These are phyloP conservation scores for Clitoria ternatea DNA, from an alignment of 306 rosid species.

Conservation along the genomic window DNA sequence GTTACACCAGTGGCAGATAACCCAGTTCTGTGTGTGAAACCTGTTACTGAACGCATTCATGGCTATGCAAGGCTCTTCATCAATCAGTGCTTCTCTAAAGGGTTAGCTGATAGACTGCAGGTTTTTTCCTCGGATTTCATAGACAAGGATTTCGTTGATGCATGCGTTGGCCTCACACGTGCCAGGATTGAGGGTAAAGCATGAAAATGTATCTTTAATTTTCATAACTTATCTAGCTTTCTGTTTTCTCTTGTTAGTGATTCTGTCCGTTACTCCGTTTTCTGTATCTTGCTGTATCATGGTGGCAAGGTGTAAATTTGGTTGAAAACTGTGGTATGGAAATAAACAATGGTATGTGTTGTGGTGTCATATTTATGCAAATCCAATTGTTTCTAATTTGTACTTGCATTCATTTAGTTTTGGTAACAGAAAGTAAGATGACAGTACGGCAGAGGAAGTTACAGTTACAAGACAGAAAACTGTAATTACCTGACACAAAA, in stretches of 20 bases:
- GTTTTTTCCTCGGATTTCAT: slow-evolving; percentile 75
- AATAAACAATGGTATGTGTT: not conserved
- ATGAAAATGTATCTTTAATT: not conserved
- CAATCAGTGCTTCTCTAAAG: slow-evolving; percentile 50
- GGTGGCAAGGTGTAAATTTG: not conserved
- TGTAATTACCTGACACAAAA: not conserved
- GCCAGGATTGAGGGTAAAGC: slow-evolving; percentile 69
- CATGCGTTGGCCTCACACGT: slow-evolving; percentile 66
- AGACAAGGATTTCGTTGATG: slow-evolving; percentile 79
- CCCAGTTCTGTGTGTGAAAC: slow-evolving; percentile 71
- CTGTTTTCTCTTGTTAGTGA: not conserved
- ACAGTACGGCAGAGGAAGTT: not conserved
- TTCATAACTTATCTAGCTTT: not conserved
- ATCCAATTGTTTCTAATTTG: not conserved
- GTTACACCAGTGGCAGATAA: slow-evolving; percentile 81
- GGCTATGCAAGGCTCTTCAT: slow-evolving; percentile 68
- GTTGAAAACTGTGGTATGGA: not conserved
- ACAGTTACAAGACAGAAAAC: not conserved
- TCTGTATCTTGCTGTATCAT: not conserved
- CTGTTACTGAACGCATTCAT: slow-evolving; percentile 78
- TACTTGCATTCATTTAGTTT: not conserved
- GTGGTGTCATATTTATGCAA: not conserved
- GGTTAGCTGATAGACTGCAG: slow-evolving; percentile 57
- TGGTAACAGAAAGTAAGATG: not conserved
- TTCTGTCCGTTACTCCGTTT: not conserved